These are phyloP conservation scores for Haplosporangium gracile DNA, from an alignment of 192 early-diverging fungal genomes.

Conservation along the genomic window DNA sequence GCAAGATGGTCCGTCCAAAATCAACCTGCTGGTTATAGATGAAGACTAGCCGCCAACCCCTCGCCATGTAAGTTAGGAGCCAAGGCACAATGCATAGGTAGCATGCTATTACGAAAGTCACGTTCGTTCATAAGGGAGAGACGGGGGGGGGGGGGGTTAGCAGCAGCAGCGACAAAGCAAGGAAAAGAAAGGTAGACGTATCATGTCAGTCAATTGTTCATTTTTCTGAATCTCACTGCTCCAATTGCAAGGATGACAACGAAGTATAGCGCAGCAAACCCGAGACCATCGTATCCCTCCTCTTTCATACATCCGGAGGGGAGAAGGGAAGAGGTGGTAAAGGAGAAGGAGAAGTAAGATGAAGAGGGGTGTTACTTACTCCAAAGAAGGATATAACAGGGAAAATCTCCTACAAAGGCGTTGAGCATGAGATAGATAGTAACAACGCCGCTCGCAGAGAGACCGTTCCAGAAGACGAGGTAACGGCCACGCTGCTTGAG, in stretches of 20 bases:
- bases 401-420: conserved; percentile 49
- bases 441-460: conserved; percentile 44
- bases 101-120: conserved; percentile 15
- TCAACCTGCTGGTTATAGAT: conserved; percentile 55
- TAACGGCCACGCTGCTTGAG: conserved; percentile 56
- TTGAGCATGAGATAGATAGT: conserved; percentile 50
- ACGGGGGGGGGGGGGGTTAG: no score
- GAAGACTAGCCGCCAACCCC: conserved; percentile 46
- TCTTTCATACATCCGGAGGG: background rate
- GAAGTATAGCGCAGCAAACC: background rate
- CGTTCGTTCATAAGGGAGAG: background rate
- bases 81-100: conserved; percentile 48
- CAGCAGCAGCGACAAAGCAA: conserved; percentile 11
- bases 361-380: conserved; percentile 18
- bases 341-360: background rate
- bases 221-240: background rate
- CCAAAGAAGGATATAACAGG: conserved; percentile 48
- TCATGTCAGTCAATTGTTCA: conserved; percentile 5
- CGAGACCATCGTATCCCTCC: background rate
- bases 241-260: background rate
- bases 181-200: conserved; percentile 36
- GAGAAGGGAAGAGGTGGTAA: background rate
- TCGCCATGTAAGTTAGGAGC: conserved; percentile 49
- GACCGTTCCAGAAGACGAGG: conserved; percentile 50
- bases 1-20: conserved; percentile 25